Evolutionary conservation across 2,329 filamentous ascomycete genomes (phyloP).

Genomic region (Epicoccum sorghinum): DNA sequence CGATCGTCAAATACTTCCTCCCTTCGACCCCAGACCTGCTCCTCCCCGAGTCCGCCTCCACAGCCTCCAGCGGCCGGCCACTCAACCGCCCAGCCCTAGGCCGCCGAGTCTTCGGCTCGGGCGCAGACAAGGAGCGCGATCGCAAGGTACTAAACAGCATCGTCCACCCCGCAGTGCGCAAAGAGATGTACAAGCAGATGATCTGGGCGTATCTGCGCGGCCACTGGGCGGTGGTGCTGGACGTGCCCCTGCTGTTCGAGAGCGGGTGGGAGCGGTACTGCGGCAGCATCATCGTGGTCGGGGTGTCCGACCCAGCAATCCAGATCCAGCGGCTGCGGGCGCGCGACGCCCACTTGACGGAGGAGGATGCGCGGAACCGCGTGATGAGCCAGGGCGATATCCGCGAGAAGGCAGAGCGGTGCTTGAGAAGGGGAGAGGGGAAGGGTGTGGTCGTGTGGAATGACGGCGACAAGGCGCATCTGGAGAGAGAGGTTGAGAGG

Average conservation of each 20-base stretch:
- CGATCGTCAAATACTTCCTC: conserved; percentile 81
- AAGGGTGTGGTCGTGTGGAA: conserved; percentile 89
- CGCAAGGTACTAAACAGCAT: conserved; percentile 83
- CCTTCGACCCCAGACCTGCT: conserved; percentile 86
- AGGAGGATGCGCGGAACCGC: conserved; percentile 86
- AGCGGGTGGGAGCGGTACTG: conserved; percentile 84
- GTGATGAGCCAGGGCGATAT: conserved; percentile 89
- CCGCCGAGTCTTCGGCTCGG: conserved; percentile 81
- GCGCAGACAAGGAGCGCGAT: conserved; percentile 71
- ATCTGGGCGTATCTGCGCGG: conserved; percentile 75
- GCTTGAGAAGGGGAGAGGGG: conserved; percentile 65
- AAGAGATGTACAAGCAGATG: conserved; percentile 78
- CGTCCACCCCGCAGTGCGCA: conserved; percentile 87
- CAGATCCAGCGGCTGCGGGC: conserved; percentile 81
- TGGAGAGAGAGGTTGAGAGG: conserved; percentile 69
- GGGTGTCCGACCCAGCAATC: conserved; percentile 75
- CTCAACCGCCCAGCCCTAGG: conserved; percentile 88
- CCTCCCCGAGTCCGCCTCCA: conserved; percentile 53
- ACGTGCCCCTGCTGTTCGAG: conserved; percentile 92
- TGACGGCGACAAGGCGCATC: conserved; percentile 73
- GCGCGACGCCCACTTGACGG: conserved; percentile 76
- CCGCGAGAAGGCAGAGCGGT: conserved; percentile 78
- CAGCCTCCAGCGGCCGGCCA: conserved; percentile 66
- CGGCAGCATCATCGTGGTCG: conserved; percentile 85
- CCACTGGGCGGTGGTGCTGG: conserved; percentile 86